Evolutionary conservation across 148 eudicot species (phyloP).

Genomic region (Limonium bicolor): DNA sequence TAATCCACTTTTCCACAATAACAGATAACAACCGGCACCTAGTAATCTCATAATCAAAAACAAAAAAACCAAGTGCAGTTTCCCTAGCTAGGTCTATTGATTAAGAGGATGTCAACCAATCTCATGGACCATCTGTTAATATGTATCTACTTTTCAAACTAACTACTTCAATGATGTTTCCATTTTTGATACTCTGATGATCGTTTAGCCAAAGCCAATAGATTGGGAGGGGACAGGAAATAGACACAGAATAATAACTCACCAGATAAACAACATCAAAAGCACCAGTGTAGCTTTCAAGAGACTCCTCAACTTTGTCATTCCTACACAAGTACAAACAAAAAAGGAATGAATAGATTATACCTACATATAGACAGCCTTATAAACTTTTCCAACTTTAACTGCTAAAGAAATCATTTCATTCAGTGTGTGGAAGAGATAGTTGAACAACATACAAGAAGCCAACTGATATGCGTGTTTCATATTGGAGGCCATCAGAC

Average conservation of each 20-base stretch:
- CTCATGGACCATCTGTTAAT: too few relatives aligned
- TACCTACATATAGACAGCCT: background rate
- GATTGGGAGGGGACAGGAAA: background rate
- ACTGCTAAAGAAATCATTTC: background rate
- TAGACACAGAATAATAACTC: constrained; percentile 15
- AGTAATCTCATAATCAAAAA: too few relatives aligned
- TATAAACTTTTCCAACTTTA: background rate
- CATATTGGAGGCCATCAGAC: constrained; percentile 83
- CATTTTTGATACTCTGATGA: background rate
- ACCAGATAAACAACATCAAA: constrained; percentile 76
- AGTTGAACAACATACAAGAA: constrained; percentile 52
- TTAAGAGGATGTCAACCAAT: too few relatives aligned
- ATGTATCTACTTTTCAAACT: too few relatives aligned
- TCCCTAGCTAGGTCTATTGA: too few relatives aligned
- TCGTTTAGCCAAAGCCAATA: background rate
- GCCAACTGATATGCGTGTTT: constrained; percentile 77
- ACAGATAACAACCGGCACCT: too few relatives aligned
- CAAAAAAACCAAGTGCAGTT: too few relatives aligned
- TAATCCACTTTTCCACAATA: too few relatives aligned
- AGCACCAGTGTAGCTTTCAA: constrained; percentile 52
- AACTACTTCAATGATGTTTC: too few relatives aligned
- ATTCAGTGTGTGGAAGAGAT: background rate
- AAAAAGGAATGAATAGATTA: too few relatives aligned
- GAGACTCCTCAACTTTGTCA: constrained; percentile 54
- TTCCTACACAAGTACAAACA: constrained; percentile 38